Evolutionary conservation across 2,329 filamentous ascomycete species (phyloP).

Genomic region (Neonectria ditissima): DNA sequence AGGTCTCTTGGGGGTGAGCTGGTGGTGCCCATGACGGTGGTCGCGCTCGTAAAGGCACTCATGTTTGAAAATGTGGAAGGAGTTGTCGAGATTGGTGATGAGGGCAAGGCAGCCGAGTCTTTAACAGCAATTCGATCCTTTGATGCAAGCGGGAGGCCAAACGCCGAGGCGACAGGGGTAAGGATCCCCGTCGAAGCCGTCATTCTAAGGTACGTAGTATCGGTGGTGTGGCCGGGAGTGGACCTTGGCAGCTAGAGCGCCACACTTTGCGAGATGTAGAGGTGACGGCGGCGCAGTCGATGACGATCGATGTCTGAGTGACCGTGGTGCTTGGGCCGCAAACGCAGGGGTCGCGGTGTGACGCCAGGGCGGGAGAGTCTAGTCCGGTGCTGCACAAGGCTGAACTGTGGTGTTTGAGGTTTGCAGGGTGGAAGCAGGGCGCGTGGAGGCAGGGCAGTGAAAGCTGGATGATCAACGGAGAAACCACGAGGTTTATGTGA

Average conservation of each 20-base stretch:
- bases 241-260: slow-evolving; percentile 21
- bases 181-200: slow-evolving; percentile 46
- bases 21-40: not conserved
- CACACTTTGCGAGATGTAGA: slow-evolving; percentile 17
- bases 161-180: slow-evolving; percentile 50
- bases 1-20: slow-evolving; percentile 14
- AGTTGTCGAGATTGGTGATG: slow-evolving; percentile 28
- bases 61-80: slow-evolving; percentile 31
- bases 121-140: slow-evolving; percentile 41
- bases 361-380: slow-evolving; percentile 19
- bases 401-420: not conserved
- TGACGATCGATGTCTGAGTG: slow-evolving; percentile 16
- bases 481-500: not conserved
- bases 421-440: slow-evolving; percentile 1
- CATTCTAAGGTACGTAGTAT: slow-evolving; percentile 43
- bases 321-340: not conserved
- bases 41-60: slow-evolving; percentile 25
- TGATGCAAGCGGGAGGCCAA: slow-evolving; percentile 48
- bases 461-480: slow-evolving; percentile 18
- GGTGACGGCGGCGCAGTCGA: slow-evolving; percentile 10
- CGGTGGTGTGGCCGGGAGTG: slow-evolving; percentile 17
- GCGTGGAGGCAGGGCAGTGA: slow-evolving; percentile 11
- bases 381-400: not conserved
- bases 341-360: slow-evolving; percentile 21
- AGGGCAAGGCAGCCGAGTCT: slow-evolving; percentile 32